Conservation (phyloP, 768 basidiomycete genomes). For the Asterophora lycoperdoides region DNA sequence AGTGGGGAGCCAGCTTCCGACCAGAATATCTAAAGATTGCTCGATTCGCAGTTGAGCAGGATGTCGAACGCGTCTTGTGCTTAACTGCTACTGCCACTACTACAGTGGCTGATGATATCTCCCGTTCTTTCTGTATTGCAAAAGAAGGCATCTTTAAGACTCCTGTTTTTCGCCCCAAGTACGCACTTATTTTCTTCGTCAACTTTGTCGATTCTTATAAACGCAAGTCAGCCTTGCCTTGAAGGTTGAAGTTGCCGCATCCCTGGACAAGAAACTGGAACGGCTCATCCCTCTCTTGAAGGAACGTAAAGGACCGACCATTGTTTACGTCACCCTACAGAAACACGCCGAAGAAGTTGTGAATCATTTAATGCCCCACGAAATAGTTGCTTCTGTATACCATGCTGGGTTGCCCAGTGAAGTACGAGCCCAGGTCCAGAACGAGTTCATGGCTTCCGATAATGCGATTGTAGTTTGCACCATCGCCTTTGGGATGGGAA, state of each 20-base stretch:
- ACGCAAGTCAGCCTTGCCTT: constrained; percentile 12
- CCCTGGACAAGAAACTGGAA: constrained; percentile 8
- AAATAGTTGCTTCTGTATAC: constrained; percentile 11
- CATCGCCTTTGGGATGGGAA: constrained; percentile 15
- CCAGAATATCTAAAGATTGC: constrained; percentile 16
- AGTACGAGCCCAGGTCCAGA: constrained; percentile 7
- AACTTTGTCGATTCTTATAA: too few relatives aligned
- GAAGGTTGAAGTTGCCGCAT: constrained; percentile 8
- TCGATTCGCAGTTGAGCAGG: constrained; percentile 12
- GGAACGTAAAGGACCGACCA: constrained; percentile 8
- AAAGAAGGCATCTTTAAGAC: constrained; percentile 13
- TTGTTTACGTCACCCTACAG: constrained; percentile 16
- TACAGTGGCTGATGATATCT: constrained; percentile 9
- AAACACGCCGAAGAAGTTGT: constrained; percentile 11
- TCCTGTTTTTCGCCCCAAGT: constrained; percentile 15
- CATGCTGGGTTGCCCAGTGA: constrained; percentile 14
- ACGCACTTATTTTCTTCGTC: not conserved
- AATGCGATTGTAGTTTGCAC: constrained; percentile 13
- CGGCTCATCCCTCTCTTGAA: constrained; percentile 11
- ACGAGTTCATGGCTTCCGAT: constrained; percentile 9
- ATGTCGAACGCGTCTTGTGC: constrained; percentile 14
- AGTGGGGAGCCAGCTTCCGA: constrained; percentile 17
- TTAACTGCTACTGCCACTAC: constrained; percentile 16
- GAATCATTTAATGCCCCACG: constrained; percentile 4
- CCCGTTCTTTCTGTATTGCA: constrained; percentile 7